Evolutionary conservation across 2,329 filamentous ascomycete species (phyloP), one percentile per base, ranked within the genome.

Genomic region (Ascochyta viciae-villosae): DNA sequence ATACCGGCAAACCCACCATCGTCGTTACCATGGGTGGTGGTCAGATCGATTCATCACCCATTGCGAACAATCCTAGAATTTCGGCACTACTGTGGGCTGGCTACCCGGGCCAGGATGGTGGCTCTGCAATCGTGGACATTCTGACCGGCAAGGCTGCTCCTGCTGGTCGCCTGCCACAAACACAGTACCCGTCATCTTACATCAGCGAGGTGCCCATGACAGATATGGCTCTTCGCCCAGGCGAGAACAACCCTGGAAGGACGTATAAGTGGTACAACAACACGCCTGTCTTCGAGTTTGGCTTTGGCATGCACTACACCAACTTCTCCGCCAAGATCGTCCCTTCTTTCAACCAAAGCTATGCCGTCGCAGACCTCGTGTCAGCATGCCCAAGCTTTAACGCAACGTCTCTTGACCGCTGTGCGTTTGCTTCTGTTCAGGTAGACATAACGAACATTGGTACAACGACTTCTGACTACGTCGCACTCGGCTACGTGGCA

Each of bases 91-190:
- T 88, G 0, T 87, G 85, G 85, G 82, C 77, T 0, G 83, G 85
- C 0, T 87, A 85, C 46, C 85, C 85, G 0, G 85, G 86, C 0
- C 85, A 87, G 67, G 81, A 83, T 39, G 86, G 85, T 10, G 86
- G 86, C 3, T 72, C 75, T 2, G 86, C 85, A 0, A 68, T 87
- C 9, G 71, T 86, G 26, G 80, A 87, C 51, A 77, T 87, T 41
- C 63, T 87, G 19, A 82, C 78, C 3, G 85, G 85, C 70, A 74
- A n/a, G 71, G 69, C 52, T 7, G 76, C 82, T 0, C 83, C 83
- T 0, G 85, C 83, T 15, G 85, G 82, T 2, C 76, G 85, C 34
- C 73, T 87, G 2, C 82, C 84, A 0, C 73, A 82, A 1, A 87
- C 84, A 1, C 80, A 85, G 63, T 87, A 87, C 60, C 84, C 84